Evolutionary conservation across 2,329 filamentous ascomycete species (phyloP).

Genomic region (Neofusicoccum laricinum): DNA sequence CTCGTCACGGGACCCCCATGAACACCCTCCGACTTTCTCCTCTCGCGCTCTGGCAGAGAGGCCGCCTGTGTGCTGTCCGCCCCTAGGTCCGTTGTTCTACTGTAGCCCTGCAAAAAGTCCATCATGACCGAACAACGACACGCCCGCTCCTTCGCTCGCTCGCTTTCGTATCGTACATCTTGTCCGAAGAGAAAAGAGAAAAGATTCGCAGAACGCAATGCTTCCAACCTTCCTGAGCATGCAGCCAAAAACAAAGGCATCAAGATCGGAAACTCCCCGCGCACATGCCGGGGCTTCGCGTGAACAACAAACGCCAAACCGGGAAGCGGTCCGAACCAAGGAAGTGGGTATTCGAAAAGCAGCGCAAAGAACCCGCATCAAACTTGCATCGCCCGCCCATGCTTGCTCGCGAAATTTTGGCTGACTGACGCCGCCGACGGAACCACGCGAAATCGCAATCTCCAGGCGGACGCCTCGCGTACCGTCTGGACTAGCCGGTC

Average conservation of each 20-base stretch:
- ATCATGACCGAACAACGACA: constrained; percentile 2
- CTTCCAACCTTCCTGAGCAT: constrained; percentile 13
- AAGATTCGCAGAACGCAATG: constrained; percentile 12
- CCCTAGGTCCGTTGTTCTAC: neutral
- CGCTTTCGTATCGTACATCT: constrained; percentile 13
- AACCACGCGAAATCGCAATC: neutral
- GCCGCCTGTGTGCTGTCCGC: neutral
- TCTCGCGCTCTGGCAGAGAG: neutral
- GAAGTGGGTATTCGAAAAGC: constrained; percentile 18
- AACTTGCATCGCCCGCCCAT: constrained; percentile 14
- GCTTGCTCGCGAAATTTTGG: neutral
- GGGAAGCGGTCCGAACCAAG: constrained; percentile 15
- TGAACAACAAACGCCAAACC: constrained; percentile 16
- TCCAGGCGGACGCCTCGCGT: no score
- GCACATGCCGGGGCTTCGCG: neutral
- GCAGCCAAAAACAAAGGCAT: constrained; percentile 12
- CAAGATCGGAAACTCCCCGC: constrained; percentile 4
- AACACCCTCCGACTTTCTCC: neutral
- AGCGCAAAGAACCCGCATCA: constrained; percentile 17
- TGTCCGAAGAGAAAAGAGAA: neutral
- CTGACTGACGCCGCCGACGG: neutral
- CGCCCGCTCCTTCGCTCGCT: neutral
- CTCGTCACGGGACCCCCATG: neutral
- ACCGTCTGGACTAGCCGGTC: neutral
- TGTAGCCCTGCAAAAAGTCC: neutral